A percentile compares a stretch with the other conserved stretches of the same genome.
These are phyloP conservation scores for Taphrina pruni DNA, from an alignment of 1,139 yeast species.

Conservation along the genomic window DNA sequence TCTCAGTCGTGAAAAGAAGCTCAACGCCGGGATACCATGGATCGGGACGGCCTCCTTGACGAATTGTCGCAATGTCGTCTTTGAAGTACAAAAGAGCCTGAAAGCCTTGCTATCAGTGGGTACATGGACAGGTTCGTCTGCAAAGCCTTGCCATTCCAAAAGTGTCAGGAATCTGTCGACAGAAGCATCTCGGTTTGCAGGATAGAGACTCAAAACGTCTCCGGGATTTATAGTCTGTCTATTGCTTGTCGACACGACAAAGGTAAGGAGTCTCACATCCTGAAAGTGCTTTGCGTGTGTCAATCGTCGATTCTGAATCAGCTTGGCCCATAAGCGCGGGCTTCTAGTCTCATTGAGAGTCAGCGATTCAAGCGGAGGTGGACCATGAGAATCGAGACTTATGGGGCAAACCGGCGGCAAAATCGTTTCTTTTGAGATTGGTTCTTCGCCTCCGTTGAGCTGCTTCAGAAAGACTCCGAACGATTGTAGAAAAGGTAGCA, in stretches of 20 bases:
- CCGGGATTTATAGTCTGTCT: neutral
- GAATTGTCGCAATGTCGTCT: slow-evolving; percentile 71
- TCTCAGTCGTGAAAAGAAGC: slow-evolving; percentile 67
- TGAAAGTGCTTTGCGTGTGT: slow-evolving; percentile 81
- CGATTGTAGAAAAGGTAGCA: slow-evolving; percentile 51
- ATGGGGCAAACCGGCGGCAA: slow-evolving; percentile 58
- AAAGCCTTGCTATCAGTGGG: slow-evolving; percentile 17
- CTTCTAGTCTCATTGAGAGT: neutral
- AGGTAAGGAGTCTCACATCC: slow-evolving; percentile 66
- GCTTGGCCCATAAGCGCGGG: slow-evolving; percentile 42
- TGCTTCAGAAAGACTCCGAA: slow-evolving; percentile 46
- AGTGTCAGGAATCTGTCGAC: slow-evolving; percentile 70
- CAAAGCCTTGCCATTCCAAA: slow-evolving; percentile 75
- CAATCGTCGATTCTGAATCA: slow-evolving; percentile 62
- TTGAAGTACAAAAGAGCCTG: slow-evolving; percentile 54
- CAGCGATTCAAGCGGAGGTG: neutral
- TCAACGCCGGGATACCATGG: slow-evolving; percentile 78
- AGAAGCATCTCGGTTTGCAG: slow-evolving; percentile 67
- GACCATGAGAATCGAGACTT: slow-evolving; percentile 5
- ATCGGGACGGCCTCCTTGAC: slow-evolving; percentile 81
- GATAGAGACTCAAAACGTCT: slow-evolving; percentile 52
- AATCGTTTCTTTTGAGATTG: slow-evolving; percentile 55
- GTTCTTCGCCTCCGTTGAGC: slow-evolving; percentile 46
- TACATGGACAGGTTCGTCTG: slow-evolving; percentile 58
- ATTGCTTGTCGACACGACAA: slow-evolving; percentile 19